A percentile compares a stretch with the other conserved stretches of the same genome.
These are phyloP conservation scores for Scleromitrula shiraiana DNA, from an alignment of 2,329 filamentous ascomycete species.

Conservation along the genomic window DNA sequence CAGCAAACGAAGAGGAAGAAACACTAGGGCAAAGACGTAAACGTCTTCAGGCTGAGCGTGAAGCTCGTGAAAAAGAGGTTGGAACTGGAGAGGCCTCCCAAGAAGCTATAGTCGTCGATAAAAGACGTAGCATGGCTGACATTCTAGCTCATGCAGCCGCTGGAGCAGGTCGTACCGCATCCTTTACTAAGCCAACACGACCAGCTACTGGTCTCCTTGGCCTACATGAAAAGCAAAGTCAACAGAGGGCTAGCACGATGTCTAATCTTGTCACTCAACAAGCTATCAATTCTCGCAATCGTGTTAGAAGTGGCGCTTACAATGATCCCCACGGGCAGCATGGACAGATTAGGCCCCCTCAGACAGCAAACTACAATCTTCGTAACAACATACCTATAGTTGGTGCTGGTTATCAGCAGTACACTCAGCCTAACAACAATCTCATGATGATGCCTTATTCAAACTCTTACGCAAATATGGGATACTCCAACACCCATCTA, in stretches of 20 bases:
- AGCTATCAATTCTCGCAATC: conserved; percentile 8
- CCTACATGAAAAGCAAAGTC: conserved; percentile 24
- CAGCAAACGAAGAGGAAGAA: conserved; percentile 55
- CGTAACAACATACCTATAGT: conserved; percentile 3
- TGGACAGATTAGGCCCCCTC: conserved; percentile 14
- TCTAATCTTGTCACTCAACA: conserved; percentile 19
- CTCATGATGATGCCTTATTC: conserved; percentile 19
- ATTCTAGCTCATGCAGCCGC: conserved; percentile 43
- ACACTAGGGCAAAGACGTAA: conserved; percentile 71
- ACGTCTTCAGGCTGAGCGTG: conserved; percentile 61
- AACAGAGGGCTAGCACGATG: conserved; percentile 21
- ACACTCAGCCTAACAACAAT: conserved; percentile 22
- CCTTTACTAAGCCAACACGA: conserved; percentile 15
- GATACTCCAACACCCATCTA: conserved; percentile 9
- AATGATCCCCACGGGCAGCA: conserved; percentile 19
- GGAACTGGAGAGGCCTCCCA: conserved; percentile 18
- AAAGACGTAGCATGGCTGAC: conserved; percentile 35
- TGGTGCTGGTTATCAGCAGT: conserved; percentile 12
- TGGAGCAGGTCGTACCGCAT: conserved; percentile 14
- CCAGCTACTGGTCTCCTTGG: conserved; percentile 25
- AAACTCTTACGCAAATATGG: conserved; percentile 20
- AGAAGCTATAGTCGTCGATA: conserved; percentile 24
- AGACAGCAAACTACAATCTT: conserved; percentile 10
- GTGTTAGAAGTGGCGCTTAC: conserved; percentile 17
- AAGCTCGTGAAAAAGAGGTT: conserved; percentile 53